Base-by-base conservation (phyloP, 2,329 filamentous ascomycete genomes). In the Aspergillus thermomutatus region DNA sequence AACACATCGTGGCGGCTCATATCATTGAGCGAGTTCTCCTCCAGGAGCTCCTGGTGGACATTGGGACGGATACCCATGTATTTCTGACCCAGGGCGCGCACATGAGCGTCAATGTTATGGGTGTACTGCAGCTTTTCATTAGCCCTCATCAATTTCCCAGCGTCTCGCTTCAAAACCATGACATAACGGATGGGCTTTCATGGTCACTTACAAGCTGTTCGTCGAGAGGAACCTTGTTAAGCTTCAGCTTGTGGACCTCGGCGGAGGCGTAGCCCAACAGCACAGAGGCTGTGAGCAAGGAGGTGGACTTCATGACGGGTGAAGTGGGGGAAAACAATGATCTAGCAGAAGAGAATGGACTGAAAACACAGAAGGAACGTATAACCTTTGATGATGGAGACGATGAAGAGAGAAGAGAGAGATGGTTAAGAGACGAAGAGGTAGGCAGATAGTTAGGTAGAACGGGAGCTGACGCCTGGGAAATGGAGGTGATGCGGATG, bases 161-260 rank as follows among this genome's bases (percentile, higher is more conserved):
- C 6, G 3, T 21, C 9, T 17, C 34, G 2, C n/a, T 26, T 51
- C 14, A 52, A 48, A 31, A n/a, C 23, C 21, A 49, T 26, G 19
- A 14, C 19, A 51, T 7, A 19, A 40, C 6, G 2, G 6, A 41
- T 17, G 46, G 43, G 53, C 57, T 59, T 40, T 58, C 21, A 21
- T 2, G 5, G 19, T 23, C 21, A 82, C 89, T 74, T 81, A 96
- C 92, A 72, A 99, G 85, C 82, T 97, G 94, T 76, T 97, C 91
- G 50, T 87, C 84, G 58, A 99, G 82, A 66, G 94, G 89, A 61
- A 97, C 81, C 88, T 99, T 99, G 85, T 97, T 90, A 72, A 99
- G 88, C 84, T 95, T 94, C 85, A 97, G 88, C 84, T 91, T 95
- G 86, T 97, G 91, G 65, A 96, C 83, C 70, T 87, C 91, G 68